Conservation (phyloP, 805 yeast species). For the Kodamaea restingae region DNA sequence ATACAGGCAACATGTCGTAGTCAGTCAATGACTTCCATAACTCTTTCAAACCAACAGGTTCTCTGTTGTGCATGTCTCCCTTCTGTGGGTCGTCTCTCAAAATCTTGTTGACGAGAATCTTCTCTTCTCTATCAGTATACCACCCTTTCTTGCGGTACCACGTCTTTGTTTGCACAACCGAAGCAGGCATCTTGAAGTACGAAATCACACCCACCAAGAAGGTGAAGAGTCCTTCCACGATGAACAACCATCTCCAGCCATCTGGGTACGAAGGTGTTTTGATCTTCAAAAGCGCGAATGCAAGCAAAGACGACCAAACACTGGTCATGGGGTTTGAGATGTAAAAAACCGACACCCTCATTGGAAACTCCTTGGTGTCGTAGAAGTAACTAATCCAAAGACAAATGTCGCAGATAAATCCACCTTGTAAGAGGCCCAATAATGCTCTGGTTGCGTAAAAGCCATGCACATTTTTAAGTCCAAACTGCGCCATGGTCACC, state of each 20-base stretch:
- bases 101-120: constrained; percentile 25
- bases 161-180: constrained; percentile 34
- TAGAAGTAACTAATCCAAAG: constrained; percentile 67
- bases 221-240: constrained; percentile 22
- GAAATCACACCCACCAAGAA: constrained; percentile 20
- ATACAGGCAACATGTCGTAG: constrained; percentile 27
- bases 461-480: constrained; percentile 15
- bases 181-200: constrained; percentile 47
- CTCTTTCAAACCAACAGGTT: constrained; percentile 19
- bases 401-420: constrained; percentile 53
- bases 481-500: constrained; percentile 20
- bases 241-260: constrained; percentile 25
- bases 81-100: constrained; percentile 29
- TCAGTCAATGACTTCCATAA: constrained; percentile 19
- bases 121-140: constrained; percentile 27
- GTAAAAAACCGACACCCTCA: constrained; percentile 59
- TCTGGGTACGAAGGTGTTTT: constrained; percentile 13
- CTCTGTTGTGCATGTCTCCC: constrained; percentile 31
- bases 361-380: constrained; percentile 53
- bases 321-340: constrained; percentile 48
- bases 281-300: constrained; percentile 50
- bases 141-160: constrained; percentile 23
- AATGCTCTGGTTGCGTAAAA: constrained; percentile 22
- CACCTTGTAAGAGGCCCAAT: constrained; percentile 24
- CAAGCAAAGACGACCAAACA: constrained; percentile 45